Percentiles rank a stretch among this genome's conserved stretches.
phyloP scores from a whole-genome alignment of 2,329 filamentous ascomycete genomes.

The Nigrospora osmanthi region DNA sequence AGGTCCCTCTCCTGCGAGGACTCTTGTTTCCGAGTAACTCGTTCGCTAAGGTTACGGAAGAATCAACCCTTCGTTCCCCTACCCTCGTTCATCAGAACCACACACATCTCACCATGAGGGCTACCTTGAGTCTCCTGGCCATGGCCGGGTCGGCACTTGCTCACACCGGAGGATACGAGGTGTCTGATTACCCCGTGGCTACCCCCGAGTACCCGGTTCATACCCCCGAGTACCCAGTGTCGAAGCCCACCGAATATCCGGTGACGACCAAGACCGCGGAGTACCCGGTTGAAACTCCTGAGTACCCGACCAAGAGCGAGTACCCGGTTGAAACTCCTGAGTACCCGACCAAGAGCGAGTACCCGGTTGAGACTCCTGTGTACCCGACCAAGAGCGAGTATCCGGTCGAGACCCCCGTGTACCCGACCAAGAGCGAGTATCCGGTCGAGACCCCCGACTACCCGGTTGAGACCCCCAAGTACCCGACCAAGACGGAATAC shows the following conservation, averaged over 20 bases:
- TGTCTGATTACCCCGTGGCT: background rate
- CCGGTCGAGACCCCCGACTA: constrained; percentile 1
- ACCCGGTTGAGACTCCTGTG: no score
- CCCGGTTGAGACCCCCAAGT: background rate
- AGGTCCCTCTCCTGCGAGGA: background rate
- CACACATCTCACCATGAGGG: constrained; percentile 18
- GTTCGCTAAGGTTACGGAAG: constrained; percentile 23
- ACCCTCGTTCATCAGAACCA: constrained; percentile 5
- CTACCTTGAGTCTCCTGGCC: constrained; percentile 13
- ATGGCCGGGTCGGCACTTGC: constrained; percentile 17
- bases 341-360: no score
- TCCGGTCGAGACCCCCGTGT: no score
- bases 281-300: no score
- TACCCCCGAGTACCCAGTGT: no score
- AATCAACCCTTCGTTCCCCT: constrained; percentile 3
- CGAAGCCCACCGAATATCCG: no score
- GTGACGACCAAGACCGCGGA: no score
- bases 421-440: constrained; percentile 2
- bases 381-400: no score
- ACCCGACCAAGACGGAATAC: constrained; percentile 2
- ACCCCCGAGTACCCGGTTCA: no score
- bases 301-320: no score
- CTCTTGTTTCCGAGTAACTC: constrained; percentile 13
- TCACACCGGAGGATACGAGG: background rate
- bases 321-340: no score